Percentiles rank a stretch among this genome's conserved stretches.
Evolutionary conservation across 257 asterid genomes (phyloP).

Genomic region (Henckelia pumila): DNA sequence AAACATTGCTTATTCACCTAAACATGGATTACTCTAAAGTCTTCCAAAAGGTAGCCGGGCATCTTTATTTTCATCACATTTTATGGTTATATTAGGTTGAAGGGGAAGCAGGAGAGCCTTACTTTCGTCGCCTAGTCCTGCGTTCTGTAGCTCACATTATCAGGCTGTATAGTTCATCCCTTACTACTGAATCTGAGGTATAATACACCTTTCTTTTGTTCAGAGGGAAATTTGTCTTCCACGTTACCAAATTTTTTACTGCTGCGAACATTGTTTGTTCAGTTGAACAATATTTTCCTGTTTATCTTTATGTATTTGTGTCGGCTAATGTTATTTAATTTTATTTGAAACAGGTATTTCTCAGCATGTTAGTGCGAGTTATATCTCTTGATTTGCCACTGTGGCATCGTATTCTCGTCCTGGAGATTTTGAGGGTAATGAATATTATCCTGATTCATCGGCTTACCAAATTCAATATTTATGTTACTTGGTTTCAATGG

Average conservation of each 20-base stretch:
- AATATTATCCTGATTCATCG: conserved; percentile 11
- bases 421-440: conserved; percentile 91
- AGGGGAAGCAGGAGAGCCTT: conserved; percentile 96
- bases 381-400: conserved; percentile 89
- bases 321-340: conserved; percentile 18
- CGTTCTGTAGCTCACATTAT: conserved; percentile 93
- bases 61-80: conserved; percentile 15
- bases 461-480: conserved; percentile 19
- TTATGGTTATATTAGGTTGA: conserved; percentile 57
- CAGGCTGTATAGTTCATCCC: conserved; percentile 93
- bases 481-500: conserved; percentile 17
- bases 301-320: conserved; percentile 21
- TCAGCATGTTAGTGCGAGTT: conserved; percentile 88
- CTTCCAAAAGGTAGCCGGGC: conserved; percentile 14
- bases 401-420: conserved; percentile 99
- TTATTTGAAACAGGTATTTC: conserved; percentile 69
- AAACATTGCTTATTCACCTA: conserved; percentile 21
- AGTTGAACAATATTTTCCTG: conserved; percentile 13
- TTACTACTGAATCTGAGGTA: conserved; percentile 95
- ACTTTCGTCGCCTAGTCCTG: conserved; percentile 89
- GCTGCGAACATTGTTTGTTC: conserved; percentile 4
- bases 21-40: conserved; percentile 16
- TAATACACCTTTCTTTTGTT: conserved; percentile 12
- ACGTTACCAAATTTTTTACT: background rate
- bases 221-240: conserved; percentile 7